A percentile compares a stretch with the other conserved stretches of the same genome.
Evolutionary conservation across 1,284 basidiomycete genomes (phyloP).

Genomic region (Cerrena zonata): DNA sequence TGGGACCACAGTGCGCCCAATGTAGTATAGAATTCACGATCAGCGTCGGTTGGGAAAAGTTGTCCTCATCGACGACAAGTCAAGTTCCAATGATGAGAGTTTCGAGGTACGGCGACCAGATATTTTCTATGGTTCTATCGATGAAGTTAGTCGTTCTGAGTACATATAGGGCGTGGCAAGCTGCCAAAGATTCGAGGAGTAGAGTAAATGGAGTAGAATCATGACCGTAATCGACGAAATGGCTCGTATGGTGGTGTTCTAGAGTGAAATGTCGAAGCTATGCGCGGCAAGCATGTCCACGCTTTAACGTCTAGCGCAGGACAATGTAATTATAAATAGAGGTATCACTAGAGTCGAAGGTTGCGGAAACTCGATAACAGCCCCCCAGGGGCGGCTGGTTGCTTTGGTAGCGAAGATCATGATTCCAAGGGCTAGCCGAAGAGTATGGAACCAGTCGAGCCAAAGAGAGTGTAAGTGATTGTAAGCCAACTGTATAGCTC

Average conservation of each 20-base stretch:
- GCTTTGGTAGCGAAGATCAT: slow-evolving; percentile 40
- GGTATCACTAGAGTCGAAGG: slow-evolving; percentile 29
- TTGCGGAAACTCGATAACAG: slow-evolving; percentile 34
- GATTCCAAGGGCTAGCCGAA: slow-evolving; percentile 1
- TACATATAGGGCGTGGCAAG: slow-evolving; percentile 30
- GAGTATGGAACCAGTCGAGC: slow-evolving; percentile 30
- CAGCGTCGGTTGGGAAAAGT: slow-evolving; percentile 20
- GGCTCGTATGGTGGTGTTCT: slow-evolving; percentile 26
- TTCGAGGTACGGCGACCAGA: slow-evolving; percentile 37
- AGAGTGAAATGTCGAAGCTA: slow-evolving; percentile 40
- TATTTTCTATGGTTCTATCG: slow-evolving; percentile 36
- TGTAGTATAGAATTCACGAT: slow-evolving; percentile 32
- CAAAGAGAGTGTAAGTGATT: slow-evolving; percentile 37
- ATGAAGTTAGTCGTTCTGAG: slow-evolving; percentile 36
- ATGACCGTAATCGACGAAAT: neutral
- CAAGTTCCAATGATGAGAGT: slow-evolving; percentile 39
- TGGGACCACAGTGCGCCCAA: slow-evolving; percentile 31
- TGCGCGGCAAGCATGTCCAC: slow-evolving; percentile 33
- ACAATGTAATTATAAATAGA: slow-evolving; percentile 34
- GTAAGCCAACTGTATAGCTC: slow-evolving; percentile 30
- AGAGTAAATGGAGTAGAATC: neutral
- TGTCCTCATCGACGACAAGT: slow-evolving; percentile 20
- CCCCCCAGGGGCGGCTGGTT: slow-evolving; percentile 22
- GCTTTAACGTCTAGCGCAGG: slow-evolving; percentile 23
- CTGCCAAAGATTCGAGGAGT: slow-evolving; percentile 28